Evolutionary conservation across 2,329 filamentous ascomycete genomes (phyloP), one percentile per base, ranked within the genome.

Genomic region (Proliferodiscus dingleyae): DNA sequence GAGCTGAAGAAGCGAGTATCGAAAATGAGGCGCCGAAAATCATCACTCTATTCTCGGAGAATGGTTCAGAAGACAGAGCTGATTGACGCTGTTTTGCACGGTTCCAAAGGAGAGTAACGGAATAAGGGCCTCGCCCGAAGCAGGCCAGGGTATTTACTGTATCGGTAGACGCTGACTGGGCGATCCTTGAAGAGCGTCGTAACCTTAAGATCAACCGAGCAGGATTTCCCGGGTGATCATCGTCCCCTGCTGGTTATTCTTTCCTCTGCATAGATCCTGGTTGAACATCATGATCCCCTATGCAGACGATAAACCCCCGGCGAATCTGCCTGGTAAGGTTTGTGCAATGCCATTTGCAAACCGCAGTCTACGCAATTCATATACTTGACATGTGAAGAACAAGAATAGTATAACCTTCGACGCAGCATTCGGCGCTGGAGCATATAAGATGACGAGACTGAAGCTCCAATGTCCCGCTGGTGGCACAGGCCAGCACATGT

Each of bases 241-340:
- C 24, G 37, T 43, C 55, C 49, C 46, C 44, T 44, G 39, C 40
- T 53, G 49, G 45, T 38, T 46, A 54, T 45, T 47, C 21, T 51
- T 52, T 36, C 46, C 41, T 41, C 40, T 29, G 26, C 43, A 37
- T 46, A 29, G 41, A 53, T 51, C 55, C 55, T 50, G 37, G 55
- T 30, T 44, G 52, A 46, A 45, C 43, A 56, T 59, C 52, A 46
- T 50, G 50, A 56, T 57, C 54, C 53, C 57, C 54, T 53, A 56
- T 59, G 53, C 53, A 57, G 43, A 56, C 45, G 51, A 52, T 51
- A 51, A 44, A 39, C 37, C 47, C 43, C 47, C 46, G 22, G 30
- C 45, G 21, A 23, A 37, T 13, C 24, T 15, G 29, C 37, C 32
- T 46, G 41, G 28, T 32, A 47, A 42, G 42, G 21, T 32, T 53